phyloP scores from a whole-genome alignment of 2,329 filamentous ascomycete species.

The Gnomoniopsis sp. region DNA sequence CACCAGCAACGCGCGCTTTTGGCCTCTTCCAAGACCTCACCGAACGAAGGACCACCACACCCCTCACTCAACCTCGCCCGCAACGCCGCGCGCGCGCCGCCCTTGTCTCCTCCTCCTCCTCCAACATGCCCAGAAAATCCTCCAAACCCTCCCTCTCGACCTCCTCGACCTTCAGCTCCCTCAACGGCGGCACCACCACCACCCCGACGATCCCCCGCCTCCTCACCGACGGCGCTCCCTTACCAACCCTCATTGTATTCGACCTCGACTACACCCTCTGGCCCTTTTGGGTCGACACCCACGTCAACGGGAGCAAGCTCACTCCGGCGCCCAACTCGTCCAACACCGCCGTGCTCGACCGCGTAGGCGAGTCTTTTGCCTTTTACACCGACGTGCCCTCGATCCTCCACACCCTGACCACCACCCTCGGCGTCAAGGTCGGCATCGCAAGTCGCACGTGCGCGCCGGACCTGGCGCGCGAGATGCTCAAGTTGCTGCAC shows the following conservation, averaged over 20 bases:
- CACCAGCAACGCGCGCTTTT: no score
- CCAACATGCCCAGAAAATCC: constrained; percentile 18
- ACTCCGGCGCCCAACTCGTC: constrained; percentile 39
- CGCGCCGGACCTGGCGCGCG: constrained; percentile 73
- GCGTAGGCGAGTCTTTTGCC: constrained; percentile 61
- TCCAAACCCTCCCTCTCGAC: constrained; percentile 21
- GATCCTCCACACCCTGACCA: constrained; percentile 60
- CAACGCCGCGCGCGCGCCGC: not conserved
- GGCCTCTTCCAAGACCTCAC: no score
- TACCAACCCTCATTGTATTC: constrained; percentile 84
- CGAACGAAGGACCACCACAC: no score
- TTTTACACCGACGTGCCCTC: constrained; percentile 70
- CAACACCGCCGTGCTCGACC: constrained; percentile 45
- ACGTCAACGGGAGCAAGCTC: constrained; percentile 66
- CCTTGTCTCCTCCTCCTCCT: not conserved
- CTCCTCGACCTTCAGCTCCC: constrained; percentile 22
- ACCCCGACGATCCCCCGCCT: constrained; percentile 34
- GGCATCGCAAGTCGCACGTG: constrained; percentile 75
- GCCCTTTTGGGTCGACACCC: constrained; percentile 98
- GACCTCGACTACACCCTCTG: constrained; percentile 98
- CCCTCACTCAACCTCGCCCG: not conserved
- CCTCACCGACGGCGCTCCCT: constrained; percentile 57
- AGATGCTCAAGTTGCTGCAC: constrained; percentile 75
- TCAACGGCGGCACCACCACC: constrained; percentile 21
- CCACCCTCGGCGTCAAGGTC: constrained; percentile 28